Evolutionary conservation across 1,139 yeast species (phyloP), one percentile per base, ranked within the genome.

Genomic region (Hansenula lynferdii): DNA sequence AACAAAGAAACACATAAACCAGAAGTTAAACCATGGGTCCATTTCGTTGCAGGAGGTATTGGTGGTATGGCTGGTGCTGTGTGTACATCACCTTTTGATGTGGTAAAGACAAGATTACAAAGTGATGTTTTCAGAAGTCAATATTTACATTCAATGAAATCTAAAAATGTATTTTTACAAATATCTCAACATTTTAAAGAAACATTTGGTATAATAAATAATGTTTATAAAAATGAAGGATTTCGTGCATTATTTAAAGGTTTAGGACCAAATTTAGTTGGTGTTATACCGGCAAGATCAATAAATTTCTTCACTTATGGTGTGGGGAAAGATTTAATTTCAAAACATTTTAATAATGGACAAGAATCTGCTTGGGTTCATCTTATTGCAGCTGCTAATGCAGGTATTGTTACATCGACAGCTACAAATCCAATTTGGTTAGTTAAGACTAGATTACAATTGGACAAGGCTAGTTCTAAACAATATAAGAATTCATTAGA

Each of bases 391-490:
- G 98, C 97, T n/a, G 80, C 92, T 1, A 75, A 75, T 52, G 99
- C 99, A 0, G 98, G 99, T 3, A 70, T 92, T 57, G 94, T 85
- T 17, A 94, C 98, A 0, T 84, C 97, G 5, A 92, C 98, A 0
- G 96, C 94, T n/a, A 94, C 99, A 0, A 94, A 94, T 58, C 99
- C 99, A n/a, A 94, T 94, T 41, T 94, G 99, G 99, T 69, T 94
- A 48, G 83, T 94, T 43, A 94, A 94, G 61, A 94, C 99, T 1
- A 73, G 99, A 54, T 72, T 94, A 36, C 99, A 94, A 57, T 71
- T 94, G 42, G 98, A 92, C 60, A 85, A 81, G 57, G 60, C 66
- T 2, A 60, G 62, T 2, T 50, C 58, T 1, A 77, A 80, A 46
- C 72, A 73, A 48, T 92, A 90, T 60, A 81, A 73, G 43, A 90